A percentile compares a stretch with the other conserved stretches of the same genome.
These are phyloP conservation scores for Mortierella alpina DNA, from an alignment of 192 early-diverging fungal genomes.

Conservation along the genomic window DNA sequence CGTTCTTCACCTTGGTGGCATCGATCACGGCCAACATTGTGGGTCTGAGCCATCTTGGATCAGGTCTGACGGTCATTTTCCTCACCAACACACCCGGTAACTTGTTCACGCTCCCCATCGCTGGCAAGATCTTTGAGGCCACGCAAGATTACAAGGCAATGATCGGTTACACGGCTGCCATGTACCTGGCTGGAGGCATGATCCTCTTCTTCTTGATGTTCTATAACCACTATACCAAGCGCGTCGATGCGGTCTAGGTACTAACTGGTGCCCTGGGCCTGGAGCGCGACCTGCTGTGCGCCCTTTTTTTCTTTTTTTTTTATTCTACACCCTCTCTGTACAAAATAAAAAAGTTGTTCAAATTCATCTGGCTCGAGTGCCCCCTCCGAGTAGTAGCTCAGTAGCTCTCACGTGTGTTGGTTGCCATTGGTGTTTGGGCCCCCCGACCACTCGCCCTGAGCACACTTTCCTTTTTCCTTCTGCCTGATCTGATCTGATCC, in stretches of 20 bases:
- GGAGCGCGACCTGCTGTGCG: too few relatives aligned
- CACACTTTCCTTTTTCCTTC: too few relatives aligned
- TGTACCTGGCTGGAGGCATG: constrained; percentile 26
- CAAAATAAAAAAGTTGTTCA: constrained; percentile 1
- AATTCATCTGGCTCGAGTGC: neutral
- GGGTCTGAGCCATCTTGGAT: constrained; percentile 17
- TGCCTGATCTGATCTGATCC: neutral
- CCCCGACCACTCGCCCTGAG: too few relatives aligned
- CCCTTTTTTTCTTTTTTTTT: too few relatives aligned
- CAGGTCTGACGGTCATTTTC: constrained; percentile 38
- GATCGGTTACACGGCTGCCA: constrained; percentile 35
- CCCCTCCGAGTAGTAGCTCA: neutral
- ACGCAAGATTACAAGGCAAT: constrained; percentile 23
- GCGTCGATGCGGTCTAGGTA: constrained; percentile 14
- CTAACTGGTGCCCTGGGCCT: too few relatives aligned
- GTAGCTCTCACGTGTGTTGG: neutral
- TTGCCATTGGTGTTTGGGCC: too few relatives aligned
- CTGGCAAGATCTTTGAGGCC: constrained; percentile 30
- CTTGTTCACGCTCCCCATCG: constrained; percentile 45
- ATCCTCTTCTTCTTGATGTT: constrained; percentile 17
- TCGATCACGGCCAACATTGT: constrained; percentile 43
- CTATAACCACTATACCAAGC: constrained; percentile 10
- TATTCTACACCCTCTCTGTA: neutral
- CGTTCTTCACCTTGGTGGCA: constrained; percentile 37
- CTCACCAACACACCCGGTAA: constrained; percentile 49